These are phyloP conservation scores for Apiospora saccharicola DNA, from an alignment of 2,329 filamentous ascomycete species.

Conservation along the genomic window DNA sequence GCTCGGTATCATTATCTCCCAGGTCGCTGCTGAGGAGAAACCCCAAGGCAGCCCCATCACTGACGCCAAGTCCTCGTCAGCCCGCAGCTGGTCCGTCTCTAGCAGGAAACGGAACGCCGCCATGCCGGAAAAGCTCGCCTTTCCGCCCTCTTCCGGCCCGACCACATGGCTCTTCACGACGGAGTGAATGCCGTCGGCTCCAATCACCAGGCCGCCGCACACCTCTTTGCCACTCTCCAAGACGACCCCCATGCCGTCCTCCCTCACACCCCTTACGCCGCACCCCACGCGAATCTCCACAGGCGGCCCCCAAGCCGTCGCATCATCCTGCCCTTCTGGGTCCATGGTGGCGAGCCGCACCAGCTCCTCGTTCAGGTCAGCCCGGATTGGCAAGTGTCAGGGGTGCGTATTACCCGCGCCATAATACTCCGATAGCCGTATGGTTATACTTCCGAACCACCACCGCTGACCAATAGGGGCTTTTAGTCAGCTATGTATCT, in stretches of 20 bases:
- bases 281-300: neutral
- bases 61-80: neutral
- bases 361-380: neutral
- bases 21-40: neutral
- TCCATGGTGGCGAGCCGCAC: slow-evolving; percentile 1
- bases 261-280: neutral
- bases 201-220: slow-evolving; percentile 58
- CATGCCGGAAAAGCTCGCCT: neutral
- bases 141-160: neutral
- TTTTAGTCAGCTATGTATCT: neutral
- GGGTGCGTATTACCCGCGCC: neutral
- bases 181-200: slow-evolving; percentile 63
- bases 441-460: neutral
- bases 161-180: slow-evolving; percentile 44
- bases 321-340: neutral
- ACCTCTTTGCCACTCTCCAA: slow-evolving; percentile 46
- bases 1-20: neutral
- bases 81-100: neutral
- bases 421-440: neutral
- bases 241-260: neutral
- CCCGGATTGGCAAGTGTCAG: neutral
- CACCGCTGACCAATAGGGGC: neutral
- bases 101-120: neutral
- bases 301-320: neutral
- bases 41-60: slow-evolving; percentile 40